A percentile compares a stretch with the other conserved stretches of the same genome.
These are phyloP conservation scores for Picea abies DNA, from an alignment of 83 land plant species.

Conservation along the genomic window DNA sequence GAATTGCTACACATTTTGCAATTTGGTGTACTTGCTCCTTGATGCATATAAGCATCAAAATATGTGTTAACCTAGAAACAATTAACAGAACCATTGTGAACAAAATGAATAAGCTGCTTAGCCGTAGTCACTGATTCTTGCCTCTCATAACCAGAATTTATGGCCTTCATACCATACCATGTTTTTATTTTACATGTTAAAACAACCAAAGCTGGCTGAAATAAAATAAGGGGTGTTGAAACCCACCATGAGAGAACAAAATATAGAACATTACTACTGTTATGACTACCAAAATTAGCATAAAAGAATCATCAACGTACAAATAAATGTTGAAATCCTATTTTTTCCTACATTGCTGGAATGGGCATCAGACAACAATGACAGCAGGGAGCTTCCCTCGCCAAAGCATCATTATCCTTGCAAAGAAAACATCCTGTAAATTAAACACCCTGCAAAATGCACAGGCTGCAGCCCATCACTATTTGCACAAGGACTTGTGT, in stretches of 20 bases:
- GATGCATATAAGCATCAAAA: not conserved
- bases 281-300: not conserved
- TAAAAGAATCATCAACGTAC: constrained; percentile 5
- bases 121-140: not conserved
- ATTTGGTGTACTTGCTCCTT: not conserved
- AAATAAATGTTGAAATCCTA: constrained; percentile 12
- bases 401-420: not conserved
- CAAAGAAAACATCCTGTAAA: constrained; percentile 1
- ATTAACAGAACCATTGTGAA: not conserved
- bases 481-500: not conserved
- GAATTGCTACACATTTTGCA: not conserved
- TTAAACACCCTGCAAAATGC: constrained; percentile 9
- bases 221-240: not conserved
- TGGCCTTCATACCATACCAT: not conserved
- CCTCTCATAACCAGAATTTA: not conserved
- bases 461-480: not conserved
- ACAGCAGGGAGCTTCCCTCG: not conserved
- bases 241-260: not conserved
- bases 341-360: not conserved
- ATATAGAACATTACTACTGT: not conserved
- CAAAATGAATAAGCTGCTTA: not conserved
- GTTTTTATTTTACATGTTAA: not conserved
- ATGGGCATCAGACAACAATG: not conserved
- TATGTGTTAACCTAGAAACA: not conserved
- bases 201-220: not conserved